Percentiles rank a stretch among this genome's conserved stretches.
Conservation (phyloP, 2,329 filamentous ascomycete genomes). For the Lachnellula arida region DNA sequence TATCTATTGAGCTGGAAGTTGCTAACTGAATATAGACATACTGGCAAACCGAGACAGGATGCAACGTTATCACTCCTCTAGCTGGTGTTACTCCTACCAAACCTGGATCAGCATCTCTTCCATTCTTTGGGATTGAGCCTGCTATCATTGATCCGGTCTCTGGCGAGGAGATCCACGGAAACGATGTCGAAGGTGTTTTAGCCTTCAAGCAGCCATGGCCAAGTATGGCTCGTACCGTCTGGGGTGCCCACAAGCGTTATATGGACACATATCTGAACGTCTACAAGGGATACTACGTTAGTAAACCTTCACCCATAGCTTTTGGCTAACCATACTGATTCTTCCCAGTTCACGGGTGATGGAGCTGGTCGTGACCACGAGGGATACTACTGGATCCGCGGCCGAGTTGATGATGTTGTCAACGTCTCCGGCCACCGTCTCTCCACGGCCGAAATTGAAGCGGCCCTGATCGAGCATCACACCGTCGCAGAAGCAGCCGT, state of each 20-base stretch:
- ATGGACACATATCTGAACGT: slow-evolving; percentile 98
- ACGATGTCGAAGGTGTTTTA: slow-evolving; percentile 36
- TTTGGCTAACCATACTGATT: slow-evolving; percentile 8
- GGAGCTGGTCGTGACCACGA: slow-evolving; percentile 95
- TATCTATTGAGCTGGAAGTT: slow-evolving; percentile 19
- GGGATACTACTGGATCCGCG: slow-evolving; percentile 99
- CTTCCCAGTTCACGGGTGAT: slow-evolving; percentile 74
- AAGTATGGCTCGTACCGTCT: slow-evolving; percentile 96
- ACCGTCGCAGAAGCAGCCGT: slow-evolving; percentile 91
- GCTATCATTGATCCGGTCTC: slow-evolving; percentile 96
- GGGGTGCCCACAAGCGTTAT: slow-evolving; percentile 95
- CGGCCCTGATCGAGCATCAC: slow-evolving; percentile 87
- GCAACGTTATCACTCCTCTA: slow-evolving; percentile 89
- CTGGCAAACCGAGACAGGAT: slow-evolving; percentile 99
- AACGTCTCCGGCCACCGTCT: slow-evolving; percentile 96
- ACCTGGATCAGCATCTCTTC: slow-evolving; percentile 89
- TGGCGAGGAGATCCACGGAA: slow-evolving; percentile 87
- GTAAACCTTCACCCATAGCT: slow-evolving; percentile 33
- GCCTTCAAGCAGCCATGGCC: slow-evolving; percentile 98
- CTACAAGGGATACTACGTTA: slow-evolving; percentile 95
- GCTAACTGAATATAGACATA: slow-evolving; percentile 64
- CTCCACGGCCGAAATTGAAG: slow-evolving; percentile 96
- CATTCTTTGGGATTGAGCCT: slow-evolving; percentile 97
- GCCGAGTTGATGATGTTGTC: slow-evolving; percentile 96
- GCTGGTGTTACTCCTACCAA: slow-evolving; percentile 94